phyloP scores from a whole-genome alignment of 495 filamentous ascomycete genomes.

The Penicillium canariense region DNA sequence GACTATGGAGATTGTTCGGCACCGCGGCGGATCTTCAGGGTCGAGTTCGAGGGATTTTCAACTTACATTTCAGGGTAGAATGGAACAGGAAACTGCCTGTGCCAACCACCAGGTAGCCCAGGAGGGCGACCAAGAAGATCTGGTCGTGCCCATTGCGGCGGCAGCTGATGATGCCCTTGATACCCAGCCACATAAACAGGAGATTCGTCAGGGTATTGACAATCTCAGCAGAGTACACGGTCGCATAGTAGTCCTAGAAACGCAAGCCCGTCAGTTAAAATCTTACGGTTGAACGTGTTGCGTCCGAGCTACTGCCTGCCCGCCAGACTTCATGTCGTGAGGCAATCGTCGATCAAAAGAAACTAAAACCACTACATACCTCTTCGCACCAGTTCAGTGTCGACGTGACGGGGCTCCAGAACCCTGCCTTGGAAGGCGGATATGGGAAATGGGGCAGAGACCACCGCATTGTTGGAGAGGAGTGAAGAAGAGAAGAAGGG shows the following conservation, averaged over 20 bases:
- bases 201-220: conserved; percentile 78
- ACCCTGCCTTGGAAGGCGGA: conserved; percentile 61
- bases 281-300: neutral
- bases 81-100: conserved; percentile 81
- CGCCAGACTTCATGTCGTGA: neutral
- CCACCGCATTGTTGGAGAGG: conserved; percentile 31
- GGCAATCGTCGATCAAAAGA: neutral
- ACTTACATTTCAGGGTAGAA: conserved; percentile 73
- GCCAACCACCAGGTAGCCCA: conserved; percentile 78
- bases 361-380: conserved; percentile 42
- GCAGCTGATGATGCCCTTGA: conserved; percentile 71
- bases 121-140: conserved; percentile 68
- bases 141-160: conserved; percentile 65
- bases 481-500: conserved; percentile 2
- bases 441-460: conserved; percentile 64
- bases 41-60: neutral
- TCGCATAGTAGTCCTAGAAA: conserved; percentile 58
- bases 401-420: conserved; percentile 83
- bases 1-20: neutral
- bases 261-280: neutral
- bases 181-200: conserved; percentile 70
- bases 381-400: conserved; percentile 96
- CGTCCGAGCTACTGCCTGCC: neutral
- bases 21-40: neutral
- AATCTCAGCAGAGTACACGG: conserved; percentile 60